Percentiles rank a stretch among this genome's conserved stretches.
Conservation (phyloP, 352 stramenopile genomes). For the Phytophthora citricola region DNA sequence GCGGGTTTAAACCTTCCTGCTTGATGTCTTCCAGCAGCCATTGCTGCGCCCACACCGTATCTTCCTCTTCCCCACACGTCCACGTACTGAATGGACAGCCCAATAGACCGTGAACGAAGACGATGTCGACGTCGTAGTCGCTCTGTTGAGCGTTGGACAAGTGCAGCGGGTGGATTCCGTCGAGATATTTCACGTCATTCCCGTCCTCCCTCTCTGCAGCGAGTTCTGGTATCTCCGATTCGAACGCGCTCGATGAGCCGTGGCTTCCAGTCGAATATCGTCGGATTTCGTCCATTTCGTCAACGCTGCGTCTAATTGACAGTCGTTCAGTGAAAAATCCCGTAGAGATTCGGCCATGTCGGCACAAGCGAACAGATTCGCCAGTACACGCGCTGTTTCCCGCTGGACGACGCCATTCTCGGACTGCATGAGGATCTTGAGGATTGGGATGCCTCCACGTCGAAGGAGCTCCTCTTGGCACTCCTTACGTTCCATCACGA, state of each 20-base stretch:
- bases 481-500: constrained; percentile 58
- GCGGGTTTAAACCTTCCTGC: constrained; percentile 55
- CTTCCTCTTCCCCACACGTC: constrained; percentile 72
- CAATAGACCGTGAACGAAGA: constrained; percentile 85
- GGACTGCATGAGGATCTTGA: constrained; percentile 57
- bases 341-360: constrained; percentile 45
- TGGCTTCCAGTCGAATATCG: constrained; percentile 56
- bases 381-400: constrained; percentile 66
- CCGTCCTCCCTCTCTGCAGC: constrained; percentile 5
- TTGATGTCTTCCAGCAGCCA: constrained; percentile 78
- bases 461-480: constrained; percentile 65
- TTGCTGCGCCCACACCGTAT: constrained; percentile 64
- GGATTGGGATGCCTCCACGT: constrained; percentile 58
- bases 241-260: constrained; percentile 61
- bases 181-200: constrained; percentile 62
- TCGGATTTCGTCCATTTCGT: constrained; percentile 53
- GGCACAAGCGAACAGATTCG: constrained; percentile 71
- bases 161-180: constrained; percentile 76
- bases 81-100: constrained; percentile 84
- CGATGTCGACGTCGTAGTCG: constrained; percentile 78
- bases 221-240: constrained; percentile 63
- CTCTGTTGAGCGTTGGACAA: constrained; percentile 41
- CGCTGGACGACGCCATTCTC: constrained; percentile 55
- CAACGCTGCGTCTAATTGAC: constrained; percentile 46
- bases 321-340: constrained; percentile 46